Base-by-base conservation (phyloP, 352 stramenopile species). In the Phytophthora megakarya region DNA sequence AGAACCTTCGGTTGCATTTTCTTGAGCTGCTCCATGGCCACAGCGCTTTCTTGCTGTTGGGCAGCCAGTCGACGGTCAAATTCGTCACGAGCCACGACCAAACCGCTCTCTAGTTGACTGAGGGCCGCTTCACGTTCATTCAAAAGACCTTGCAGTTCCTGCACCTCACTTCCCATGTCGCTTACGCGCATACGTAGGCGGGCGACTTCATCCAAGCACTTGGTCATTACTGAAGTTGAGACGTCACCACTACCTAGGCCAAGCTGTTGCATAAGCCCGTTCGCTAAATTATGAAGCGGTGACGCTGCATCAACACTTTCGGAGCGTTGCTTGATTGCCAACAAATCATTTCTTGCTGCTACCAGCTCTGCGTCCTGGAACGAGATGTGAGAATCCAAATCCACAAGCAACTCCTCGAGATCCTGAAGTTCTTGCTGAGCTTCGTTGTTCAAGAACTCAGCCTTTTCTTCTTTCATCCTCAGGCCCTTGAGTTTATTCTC, bases 301-400 rank as follows among this genome's bases (percentile, higher is more conserved):
- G 78, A 88, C 33, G 65, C 71, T 10, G 86, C 48, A 15, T 86
- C 56, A 3, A 9, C 45, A 5, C 59, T 61, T 21, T 82, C 70
- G 0, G 77, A 68, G 1, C 62, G 66, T 35, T 77, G 57, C 47
- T 86, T 80, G 30, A 89, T 76, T n/a, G 67, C 22, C 32, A 73
- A 28, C n/a, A 90, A 57, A 44, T 90, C 83, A 26, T 83, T 77
- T 2, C 80, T 62, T 5, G 84, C 82, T 28, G 74, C 47, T 16
- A 61, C 61, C 18, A 95, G 54, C 58, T 95, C 81, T 0, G 82
- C 71, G 48, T 95, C 86, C 48, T 95, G 86, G 56, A 95, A 95
- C 6, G 81, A 70, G 25, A 95, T 92, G 50, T 93, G 86, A 3
- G 86, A 95, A 23, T 81, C 84, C 37, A 93, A 61, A 56, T 95